Evolutionary conservation across 352 stramenopile genomes (phyloP), one percentile per base, ranked within the genome.

Genomic region (Globisporangium carolinianum): DNA sequence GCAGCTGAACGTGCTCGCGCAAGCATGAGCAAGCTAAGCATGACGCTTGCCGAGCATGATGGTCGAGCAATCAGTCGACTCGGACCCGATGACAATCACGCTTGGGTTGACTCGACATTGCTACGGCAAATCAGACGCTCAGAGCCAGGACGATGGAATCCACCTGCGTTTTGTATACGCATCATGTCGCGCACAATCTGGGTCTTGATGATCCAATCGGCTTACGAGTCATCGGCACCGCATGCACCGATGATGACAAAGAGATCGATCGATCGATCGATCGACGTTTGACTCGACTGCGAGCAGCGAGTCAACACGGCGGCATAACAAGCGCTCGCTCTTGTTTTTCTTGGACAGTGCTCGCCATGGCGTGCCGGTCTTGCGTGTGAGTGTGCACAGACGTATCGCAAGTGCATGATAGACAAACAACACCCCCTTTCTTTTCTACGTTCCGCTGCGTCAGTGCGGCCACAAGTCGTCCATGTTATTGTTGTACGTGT

Each of bases 281-380:
- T 47, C 42, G 42, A 47, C 42, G 42, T 6, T 14, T 10, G 15
- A 32, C 24, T 3, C 24, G 24, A 32, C 24, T 32, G 24, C 24
- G 24, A 32, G 24, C 24, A 17, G 9, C 11, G 9, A 47, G 6
- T 17, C 42, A 12, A 11, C 0, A 15, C 0, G 11, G 14, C 12
- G 1, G 24, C 24, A 24, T n/a, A 12, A 5, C 42, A 47, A 6
- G 7, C 42, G 42, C 14, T 47, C 6, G 42, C 42, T 10, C 41
- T 45, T 47, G 12, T 47, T 47, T 11, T 47, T 47, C 42, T 47
- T 47, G 42, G 42, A 47, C 42, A 47, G 42, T 47, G 42, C 42
- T 11, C n/a, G 4, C 24, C 24, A 42, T 11, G 38, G 10, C 38
- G 24, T 32, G 24, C 24, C 42, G 42, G 12, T 47, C 42, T 11